Percentiles rank a stretch among this genome's conserved stretches.
Conservation (phyloP, 257 asterid genomes). For the Solanum sejunctum region DNA sequence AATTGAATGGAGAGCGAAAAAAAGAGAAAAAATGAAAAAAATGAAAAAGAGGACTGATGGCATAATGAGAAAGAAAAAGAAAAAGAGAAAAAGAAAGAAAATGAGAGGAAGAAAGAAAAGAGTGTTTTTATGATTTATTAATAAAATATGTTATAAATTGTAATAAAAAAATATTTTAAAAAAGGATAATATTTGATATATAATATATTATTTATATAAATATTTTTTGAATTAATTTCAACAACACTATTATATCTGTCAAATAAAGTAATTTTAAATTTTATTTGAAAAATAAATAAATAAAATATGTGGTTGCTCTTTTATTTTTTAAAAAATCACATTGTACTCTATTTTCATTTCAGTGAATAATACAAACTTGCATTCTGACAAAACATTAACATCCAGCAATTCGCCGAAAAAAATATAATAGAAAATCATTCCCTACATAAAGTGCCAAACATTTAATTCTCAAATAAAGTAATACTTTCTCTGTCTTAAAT, state of each 20-base stretch:
- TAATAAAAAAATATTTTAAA: no score
- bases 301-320: not conserved
- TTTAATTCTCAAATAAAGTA: not conserved
- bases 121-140: no score
- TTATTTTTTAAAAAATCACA: not conserved
- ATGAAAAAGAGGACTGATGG: no score
- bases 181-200: no score
- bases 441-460: not conserved
- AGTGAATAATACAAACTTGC: not conserved
- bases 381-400: not conserved
- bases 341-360: not conserved
- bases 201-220: no score
- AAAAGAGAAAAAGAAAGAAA: no score
- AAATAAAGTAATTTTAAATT: not conserved
- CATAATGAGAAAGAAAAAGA: no score
- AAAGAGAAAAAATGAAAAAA: no score
- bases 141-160: no score
- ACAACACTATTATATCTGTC: not conserved
- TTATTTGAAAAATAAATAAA: not conserved
- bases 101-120: no score
- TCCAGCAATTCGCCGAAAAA: not conserved
- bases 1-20: no score
- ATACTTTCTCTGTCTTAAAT: no score
- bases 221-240: not conserved
- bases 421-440: not conserved